Evolutionary conservation across 1,284 basidiomycete species (phyloP).

Genomic region (Ceratobasidium sp.): DNA sequence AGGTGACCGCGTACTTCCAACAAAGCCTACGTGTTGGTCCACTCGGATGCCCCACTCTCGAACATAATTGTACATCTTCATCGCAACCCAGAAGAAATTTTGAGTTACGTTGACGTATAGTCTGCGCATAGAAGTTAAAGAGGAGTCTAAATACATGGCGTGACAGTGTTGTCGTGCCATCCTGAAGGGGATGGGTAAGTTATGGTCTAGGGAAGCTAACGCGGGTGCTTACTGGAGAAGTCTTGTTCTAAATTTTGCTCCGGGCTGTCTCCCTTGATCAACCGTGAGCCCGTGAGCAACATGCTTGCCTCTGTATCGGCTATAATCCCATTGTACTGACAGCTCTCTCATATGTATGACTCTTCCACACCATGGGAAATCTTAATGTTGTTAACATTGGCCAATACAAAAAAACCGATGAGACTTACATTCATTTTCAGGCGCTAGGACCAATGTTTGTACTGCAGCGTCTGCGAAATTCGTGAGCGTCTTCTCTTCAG

Average conservation of each 20-base stretch:
- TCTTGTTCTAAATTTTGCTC: slow-evolving; percentile 71
- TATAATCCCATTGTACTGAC: slow-evolving; percentile 81
- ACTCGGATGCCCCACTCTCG: slow-evolving; percentile 67
- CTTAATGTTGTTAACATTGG: slow-evolving; percentile 59
- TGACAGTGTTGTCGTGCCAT: slow-evolving; percentile 77
- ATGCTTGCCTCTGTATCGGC: slow-evolving; percentile 69
- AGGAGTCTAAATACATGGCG: slow-evolving; percentile 81
- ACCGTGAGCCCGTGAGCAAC: slow-evolving; percentile 75
- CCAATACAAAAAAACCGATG: neutral
- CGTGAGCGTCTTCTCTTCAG: slow-evolving; percentile 87
- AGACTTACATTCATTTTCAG: slow-evolving; percentile 29
- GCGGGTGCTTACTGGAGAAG: slow-evolving; percentile 69
- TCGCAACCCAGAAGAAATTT: slow-evolving; percentile 84
- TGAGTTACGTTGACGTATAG: slow-evolving; percentile 89
- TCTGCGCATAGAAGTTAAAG: slow-evolving; percentile 73
- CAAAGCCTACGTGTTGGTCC: slow-evolving; percentile 63
- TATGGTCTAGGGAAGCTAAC: neutral
- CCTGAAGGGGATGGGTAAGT: slow-evolving; percentile 58
- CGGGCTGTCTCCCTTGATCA: slow-evolving; percentile 69
- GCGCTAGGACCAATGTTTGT: slow-evolving; percentile 49
- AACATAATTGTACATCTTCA: slow-evolving; percentile 91
- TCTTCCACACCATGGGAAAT: slow-evolving; percentile 92
- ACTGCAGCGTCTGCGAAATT: slow-evolving; percentile 78
- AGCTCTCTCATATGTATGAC: slow-evolving; percentile 80
- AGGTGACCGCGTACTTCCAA: slow-evolving; percentile 64